Conservation (phyloP, 257 asterid species). For the Jasminum sambac region DNA sequence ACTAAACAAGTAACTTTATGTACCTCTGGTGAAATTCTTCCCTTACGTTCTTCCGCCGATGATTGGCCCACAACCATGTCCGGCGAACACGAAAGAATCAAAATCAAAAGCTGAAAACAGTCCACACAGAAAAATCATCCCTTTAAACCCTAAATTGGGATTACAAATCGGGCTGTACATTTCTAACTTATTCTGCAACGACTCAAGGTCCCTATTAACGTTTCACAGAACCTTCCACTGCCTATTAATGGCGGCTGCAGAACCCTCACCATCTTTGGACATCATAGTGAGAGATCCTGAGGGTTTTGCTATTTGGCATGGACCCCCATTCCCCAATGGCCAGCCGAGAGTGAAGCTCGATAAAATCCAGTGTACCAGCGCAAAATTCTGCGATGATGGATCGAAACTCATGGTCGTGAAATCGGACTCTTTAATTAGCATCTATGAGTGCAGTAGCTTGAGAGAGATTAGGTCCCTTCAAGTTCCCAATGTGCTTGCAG, state of each 20-base stretch:
- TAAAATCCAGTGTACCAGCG: slow-evolving; percentile 56
- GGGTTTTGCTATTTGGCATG: slow-evolving; percentile 76
- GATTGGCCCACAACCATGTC: background rate
- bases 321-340: slow-evolving; percentile 80
- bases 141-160: background rate
- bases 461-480: slow-evolving; percentile 58
- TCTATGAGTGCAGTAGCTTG: slow-evolving; percentile 59
- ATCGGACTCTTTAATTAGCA: slow-evolving; percentile 52
- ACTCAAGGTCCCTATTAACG: slow-evolving; percentile 16
- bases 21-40: background rate
- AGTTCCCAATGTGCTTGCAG: slow-evolving; percentile 82
- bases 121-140: background rate
- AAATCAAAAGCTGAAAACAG: background rate
- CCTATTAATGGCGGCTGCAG: slow-evolving; percentile 58
- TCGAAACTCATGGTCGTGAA: slow-evolving; percentile 67
- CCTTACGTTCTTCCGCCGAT: background rate
- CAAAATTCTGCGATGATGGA: slow-evolving; percentile 84
- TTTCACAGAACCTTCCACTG: slow-evolving; percentile 24
- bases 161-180: background rate
- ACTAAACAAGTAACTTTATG: background rate
- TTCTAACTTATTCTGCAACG: background rate
- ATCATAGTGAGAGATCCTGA: slow-evolving; percentile 72
- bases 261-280: slow-evolving; percentile 55
- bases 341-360: slow-evolving; percentile 67
- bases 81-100: background rate